Conservation (phyloP, 2,329 filamentous ascomycete species). For the Sporothrix mexicana region DNA sequence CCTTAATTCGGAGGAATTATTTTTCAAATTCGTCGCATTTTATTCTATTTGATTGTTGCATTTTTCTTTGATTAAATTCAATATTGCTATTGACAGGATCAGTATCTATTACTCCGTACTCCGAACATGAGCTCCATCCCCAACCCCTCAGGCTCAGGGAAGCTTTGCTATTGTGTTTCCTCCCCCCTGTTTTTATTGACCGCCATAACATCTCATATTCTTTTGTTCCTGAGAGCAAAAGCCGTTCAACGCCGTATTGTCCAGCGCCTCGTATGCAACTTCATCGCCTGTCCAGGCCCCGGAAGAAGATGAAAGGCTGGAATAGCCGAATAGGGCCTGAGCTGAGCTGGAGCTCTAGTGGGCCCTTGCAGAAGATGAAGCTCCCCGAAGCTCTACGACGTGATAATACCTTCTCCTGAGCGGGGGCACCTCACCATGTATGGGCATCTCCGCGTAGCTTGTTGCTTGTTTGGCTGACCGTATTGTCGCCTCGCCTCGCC, state of each 20-base stretch:
- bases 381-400: neutral
- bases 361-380: neutral
- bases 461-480: neutral
- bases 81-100: conserved; percentile 13
- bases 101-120: conserved; percentile 13
- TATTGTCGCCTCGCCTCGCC: neutral
- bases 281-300: neutral
- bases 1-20: neutral
- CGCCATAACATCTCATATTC: neutral
- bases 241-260: conserved; percentile 13
- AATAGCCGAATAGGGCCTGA: neutral
- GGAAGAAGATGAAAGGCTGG: neutral
- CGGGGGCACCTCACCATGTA: neutral
- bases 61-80: neutral
- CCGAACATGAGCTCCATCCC: neutral
- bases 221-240: neutral
- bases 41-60: neutral
- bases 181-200: neutral
- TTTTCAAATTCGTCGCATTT: neutral
- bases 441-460: neutral
- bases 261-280: neutral
- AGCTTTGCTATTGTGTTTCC: neutral
- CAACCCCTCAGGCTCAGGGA: conserved; percentile 10
- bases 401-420: neutral
- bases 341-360: neutral